phyloP scores from a whole-genome alignment of 2,329 filamentous ascomycete species.

The Diaporthe sp. region DNA sequence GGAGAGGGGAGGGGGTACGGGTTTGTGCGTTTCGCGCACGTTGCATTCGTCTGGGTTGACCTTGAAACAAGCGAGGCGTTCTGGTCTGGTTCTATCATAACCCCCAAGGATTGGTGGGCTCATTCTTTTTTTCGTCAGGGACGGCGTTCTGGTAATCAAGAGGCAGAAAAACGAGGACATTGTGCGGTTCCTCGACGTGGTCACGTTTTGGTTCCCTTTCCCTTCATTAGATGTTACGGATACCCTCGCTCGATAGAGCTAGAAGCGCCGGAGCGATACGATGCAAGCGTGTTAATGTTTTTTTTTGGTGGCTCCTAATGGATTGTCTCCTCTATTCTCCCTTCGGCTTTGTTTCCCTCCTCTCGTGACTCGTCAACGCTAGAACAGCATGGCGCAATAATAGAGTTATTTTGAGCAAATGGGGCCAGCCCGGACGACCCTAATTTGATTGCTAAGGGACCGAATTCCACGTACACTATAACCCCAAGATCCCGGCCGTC shows the following conservation, averaged over 20 bases:
- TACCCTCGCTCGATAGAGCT: slow-evolving; percentile 11
- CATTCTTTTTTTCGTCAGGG: background rate
- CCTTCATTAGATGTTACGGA: background rate
- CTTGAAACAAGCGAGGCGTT: slow-evolving; percentile 25
- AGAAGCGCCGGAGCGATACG: background rate
- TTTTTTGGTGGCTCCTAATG: background rate
- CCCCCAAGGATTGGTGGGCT: background rate
- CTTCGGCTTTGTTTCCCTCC: background rate
- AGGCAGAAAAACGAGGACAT: background rate
- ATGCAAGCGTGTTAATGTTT: background rate
- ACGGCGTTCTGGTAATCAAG: background rate
- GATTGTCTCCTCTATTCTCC: background rate
- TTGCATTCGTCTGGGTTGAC: slow-evolving; percentile 17
- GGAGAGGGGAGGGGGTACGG: background rate
- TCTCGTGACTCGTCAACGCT: slow-evolving; percentile 4
- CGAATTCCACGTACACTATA: background rate
- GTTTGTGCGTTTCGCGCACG: background rate
- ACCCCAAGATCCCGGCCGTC: background rate
- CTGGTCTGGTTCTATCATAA: background rate
- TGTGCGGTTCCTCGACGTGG: background rate
- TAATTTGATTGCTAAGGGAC: slow-evolving; percentile 2
- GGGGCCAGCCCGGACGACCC: background rate
- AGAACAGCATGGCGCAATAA: slow-evolving; percentile 1
- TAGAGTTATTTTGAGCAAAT: slow-evolving; percentile 18
- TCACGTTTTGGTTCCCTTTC: background rate